Percentiles rank a stretch among this genome's conserved stretches.
These are phyloP conservation scores for Zychaea mexicana DNA, from an alignment of 371 early-diverging fungal species.

Conservation along the genomic window DNA sequence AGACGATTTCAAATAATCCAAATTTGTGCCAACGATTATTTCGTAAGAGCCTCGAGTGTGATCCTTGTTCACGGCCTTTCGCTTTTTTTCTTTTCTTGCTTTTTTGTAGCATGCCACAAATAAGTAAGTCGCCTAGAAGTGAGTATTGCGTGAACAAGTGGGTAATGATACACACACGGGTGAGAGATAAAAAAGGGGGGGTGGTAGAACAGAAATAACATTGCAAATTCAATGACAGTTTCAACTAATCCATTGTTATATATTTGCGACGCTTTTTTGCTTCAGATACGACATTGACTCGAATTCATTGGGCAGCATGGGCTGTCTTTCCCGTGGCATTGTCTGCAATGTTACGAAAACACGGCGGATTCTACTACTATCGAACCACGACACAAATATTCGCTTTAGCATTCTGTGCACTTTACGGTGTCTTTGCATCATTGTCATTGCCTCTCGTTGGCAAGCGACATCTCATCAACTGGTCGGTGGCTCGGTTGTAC, in stretches of 20 bases:
- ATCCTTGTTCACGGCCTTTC: no score
- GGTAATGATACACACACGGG: no score
- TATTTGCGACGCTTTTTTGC: no score
- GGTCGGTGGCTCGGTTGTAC: conserved; percentile 61
- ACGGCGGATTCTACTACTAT: conserved; percentile 37
- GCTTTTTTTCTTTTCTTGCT: background rate
- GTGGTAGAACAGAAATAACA: no score
- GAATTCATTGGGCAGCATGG: conserved; percentile 18
- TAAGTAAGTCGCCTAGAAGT: background rate
- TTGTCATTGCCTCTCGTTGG: conserved; percentile 48
- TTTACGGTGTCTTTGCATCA: conserved; percentile 50
- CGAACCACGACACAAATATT: conserved; percentile 24
- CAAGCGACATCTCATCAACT: conserved; percentile 59
- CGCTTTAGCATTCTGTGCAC: conserved; percentile 26
- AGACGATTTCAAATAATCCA: no score
- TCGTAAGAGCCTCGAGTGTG: no score
- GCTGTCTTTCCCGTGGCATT: conserved; percentile 6
- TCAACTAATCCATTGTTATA: no score
- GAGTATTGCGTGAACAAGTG: background rate
- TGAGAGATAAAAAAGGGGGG: no score
- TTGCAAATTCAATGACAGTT: no score
- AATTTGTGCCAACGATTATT: no score
- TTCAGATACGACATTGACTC: conserved; percentile 13
- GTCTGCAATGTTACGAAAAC: conserved; percentile 23
- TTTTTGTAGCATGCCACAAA: background rate